A percentile compares a stretch with the other conserved stretches of the same genome.
These are phyloP conservation scores for Nannochloris sp. DNA, from an alignment of 139 green algal species.

Conservation along the genomic window DNA sequence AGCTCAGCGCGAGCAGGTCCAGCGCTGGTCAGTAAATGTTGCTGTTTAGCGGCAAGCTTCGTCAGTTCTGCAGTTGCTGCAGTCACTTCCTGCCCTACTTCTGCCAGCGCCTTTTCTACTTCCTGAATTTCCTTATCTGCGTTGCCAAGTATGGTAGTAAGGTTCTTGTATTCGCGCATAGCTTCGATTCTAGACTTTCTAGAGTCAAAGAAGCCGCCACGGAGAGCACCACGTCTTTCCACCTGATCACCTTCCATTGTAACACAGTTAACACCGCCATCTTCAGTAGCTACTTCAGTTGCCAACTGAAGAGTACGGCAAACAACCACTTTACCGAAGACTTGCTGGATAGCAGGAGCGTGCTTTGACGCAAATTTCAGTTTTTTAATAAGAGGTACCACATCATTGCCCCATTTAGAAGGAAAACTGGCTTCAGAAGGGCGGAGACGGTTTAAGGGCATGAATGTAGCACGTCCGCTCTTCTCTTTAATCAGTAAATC, in stretches of 20 bases:
- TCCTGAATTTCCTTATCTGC: constrained; percentile 1
- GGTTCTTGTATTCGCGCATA: constrained; percentile 25
- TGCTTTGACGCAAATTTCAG: constrained; percentile 61
- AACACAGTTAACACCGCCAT: constrained; percentile 68
- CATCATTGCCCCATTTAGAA: constrained; percentile 48
- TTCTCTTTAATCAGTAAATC: constrained; percentile 56
- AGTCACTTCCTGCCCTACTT: constrained; percentile 35
- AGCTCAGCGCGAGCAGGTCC: constrained; percentile 23
- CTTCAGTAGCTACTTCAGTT: constrained; percentile 25
- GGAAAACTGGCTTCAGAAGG: constrained; percentile 28
- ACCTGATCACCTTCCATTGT: constrained; percentile 81
- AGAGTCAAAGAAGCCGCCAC: constrained; percentile 68
- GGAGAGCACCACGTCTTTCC: constrained; percentile 52
- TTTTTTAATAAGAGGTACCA: constrained; percentile 67
- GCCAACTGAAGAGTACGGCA: constrained; percentile 63
- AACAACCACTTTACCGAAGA: constrained; percentile 73
- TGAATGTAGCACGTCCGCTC: constrained; percentile 84
- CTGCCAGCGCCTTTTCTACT: constrained; percentile 11
- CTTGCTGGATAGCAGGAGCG: constrained; percentile 49
- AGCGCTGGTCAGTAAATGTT: constrained; percentile 13
- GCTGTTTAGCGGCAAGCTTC: constrained; percentile 20
- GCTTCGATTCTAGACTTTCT: constrained; percentile 39
- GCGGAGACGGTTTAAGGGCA: constrained; percentile 80
- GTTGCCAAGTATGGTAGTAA: constrained; percentile 11
- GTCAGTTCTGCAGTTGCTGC: constrained; percentile 22